phyloP scores from a whole-genome alignment of 2,329 filamentous ascomycete genomes.

The Talaromyces albobiverticillius region DNA sequence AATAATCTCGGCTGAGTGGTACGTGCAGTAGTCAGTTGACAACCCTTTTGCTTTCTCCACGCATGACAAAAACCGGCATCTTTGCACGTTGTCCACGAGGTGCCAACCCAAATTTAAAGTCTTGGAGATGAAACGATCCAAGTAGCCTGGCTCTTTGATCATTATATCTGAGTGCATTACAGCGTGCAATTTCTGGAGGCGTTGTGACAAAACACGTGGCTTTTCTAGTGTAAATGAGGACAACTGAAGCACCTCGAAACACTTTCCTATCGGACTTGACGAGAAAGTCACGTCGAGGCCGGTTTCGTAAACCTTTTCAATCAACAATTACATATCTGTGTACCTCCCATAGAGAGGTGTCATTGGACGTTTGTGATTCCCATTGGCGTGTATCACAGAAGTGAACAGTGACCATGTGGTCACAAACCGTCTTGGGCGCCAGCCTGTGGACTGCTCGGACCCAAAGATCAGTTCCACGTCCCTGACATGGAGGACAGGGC shows the following conservation, averaged over 20 bases:
- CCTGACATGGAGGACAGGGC: neutral
- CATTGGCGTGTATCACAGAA: neutral
- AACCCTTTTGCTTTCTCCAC: neutral
- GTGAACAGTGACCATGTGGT: neutral
- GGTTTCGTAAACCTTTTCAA: neutral
- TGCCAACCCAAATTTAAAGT: neutral
- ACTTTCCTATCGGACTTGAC: neutral
- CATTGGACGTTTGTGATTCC: neutral
- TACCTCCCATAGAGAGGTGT: neutral
- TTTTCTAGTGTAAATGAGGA: no score
- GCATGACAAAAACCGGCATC: neutral
- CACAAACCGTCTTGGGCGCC: neutral
- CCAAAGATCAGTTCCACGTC: neutral
- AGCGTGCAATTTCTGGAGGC: neutral
- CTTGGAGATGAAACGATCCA: no score
- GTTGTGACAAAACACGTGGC: no score
- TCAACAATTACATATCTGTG: neutral
- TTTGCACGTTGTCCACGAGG: neutral
- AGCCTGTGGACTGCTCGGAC: neutral
- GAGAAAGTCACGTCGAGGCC: neutral
- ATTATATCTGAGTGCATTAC: neutral
- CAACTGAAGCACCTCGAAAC: neutral
- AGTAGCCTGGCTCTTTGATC: no score
- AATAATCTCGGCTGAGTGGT: neutral
- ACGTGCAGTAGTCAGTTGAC: neutral